phyloP scores from a whole-genome alignment of 140 eudicot species.

The Erigeron philadelphicus region DNA sequence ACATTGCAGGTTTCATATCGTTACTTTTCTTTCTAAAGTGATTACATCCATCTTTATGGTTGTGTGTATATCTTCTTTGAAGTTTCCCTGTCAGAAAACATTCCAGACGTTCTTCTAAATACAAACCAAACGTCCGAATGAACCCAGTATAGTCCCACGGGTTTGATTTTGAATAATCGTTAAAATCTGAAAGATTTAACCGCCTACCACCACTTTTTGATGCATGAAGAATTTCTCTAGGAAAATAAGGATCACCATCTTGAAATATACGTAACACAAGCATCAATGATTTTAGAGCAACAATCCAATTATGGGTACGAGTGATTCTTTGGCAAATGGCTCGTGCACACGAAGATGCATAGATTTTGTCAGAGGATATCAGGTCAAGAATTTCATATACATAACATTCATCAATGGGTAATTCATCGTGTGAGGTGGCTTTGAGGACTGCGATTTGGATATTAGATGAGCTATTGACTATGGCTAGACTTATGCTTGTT shows the following conservation, averaged over 20 bases:
- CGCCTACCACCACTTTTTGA: conserved; percentile 53
- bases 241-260: conserved; percentile 74
- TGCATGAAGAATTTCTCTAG: conserved; percentile 62
- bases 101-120: conserved; percentile 60
- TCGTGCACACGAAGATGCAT: conserved; percentile 51
- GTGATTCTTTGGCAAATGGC: conserved; percentile 52
- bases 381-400: conserved; percentile 34
- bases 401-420: conserved; percentile 40
- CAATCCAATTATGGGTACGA: conserved; percentile 54
- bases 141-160: conserved; percentile 67
- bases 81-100: conserved; percentile 65
- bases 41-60: conserved; percentile 1
- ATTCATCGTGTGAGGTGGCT: conserved; percentile 53
- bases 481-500: conserved; percentile 60
- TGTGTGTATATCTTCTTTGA: conserved; percentile 34
- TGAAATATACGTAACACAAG: conserved; percentile 59
- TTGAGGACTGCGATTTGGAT: conserved; percentile 50
- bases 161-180: conserved; percentile 46
- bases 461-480: conserved; percentile 32
- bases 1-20: conserved; percentile 58
- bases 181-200: conserved; percentile 46
- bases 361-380: conserved; percentile 41
- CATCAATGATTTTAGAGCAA: conserved; percentile 50
- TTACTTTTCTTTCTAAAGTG: conserved; percentile 12
- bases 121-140: conserved; percentile 49